phyloP scores from a whole-genome alignment of 2,329 filamentous ascomycete genomes.

The Amauroascus verrucosus region DNA sequence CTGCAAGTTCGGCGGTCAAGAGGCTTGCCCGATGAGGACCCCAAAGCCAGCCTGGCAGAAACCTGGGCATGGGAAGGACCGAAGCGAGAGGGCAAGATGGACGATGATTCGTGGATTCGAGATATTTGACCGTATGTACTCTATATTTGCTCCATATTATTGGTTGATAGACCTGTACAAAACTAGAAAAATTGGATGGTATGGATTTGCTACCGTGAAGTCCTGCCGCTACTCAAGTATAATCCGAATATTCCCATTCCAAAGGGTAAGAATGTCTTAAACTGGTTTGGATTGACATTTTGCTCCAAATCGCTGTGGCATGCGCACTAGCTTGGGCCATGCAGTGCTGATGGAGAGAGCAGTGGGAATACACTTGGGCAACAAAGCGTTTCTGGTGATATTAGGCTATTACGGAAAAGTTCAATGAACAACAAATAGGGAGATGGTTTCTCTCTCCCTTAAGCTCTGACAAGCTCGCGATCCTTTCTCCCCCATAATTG shows the following conservation, averaged over 20 bases:
- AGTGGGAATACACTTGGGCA: no score
- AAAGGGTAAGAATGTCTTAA: neutral
- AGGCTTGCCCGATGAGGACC: conserved; percentile 71
- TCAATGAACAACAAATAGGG: no score
- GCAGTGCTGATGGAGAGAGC: no score
- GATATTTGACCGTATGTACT: conserved; percentile 37
- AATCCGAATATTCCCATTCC: no score
- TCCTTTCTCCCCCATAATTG: neutral
- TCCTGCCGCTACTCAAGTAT: neutral
- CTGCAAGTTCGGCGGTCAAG: conserved; percentile 61
- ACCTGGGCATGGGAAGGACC: conserved; percentile 60
- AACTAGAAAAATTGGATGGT: neutral
- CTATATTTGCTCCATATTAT: neutral
- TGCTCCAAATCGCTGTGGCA: no score
- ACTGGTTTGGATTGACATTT: no score
- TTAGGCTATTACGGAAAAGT: no score
- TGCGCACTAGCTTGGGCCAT: no score
- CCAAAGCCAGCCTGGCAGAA: conserved; percentile 63
- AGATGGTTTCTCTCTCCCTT: neutral
- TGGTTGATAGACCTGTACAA: neutral
- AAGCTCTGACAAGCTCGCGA: neutral
- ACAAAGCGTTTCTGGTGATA: no score
- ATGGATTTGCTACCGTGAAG: neutral
- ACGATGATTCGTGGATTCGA: conserved; percentile 51
- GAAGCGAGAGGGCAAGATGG: conserved; percentile 46